These are phyloP conservation scores for Bipolaris bicolor DNA, from an alignment of 2,329 filamentous ascomycete species.

Conservation along the genomic window DNA sequence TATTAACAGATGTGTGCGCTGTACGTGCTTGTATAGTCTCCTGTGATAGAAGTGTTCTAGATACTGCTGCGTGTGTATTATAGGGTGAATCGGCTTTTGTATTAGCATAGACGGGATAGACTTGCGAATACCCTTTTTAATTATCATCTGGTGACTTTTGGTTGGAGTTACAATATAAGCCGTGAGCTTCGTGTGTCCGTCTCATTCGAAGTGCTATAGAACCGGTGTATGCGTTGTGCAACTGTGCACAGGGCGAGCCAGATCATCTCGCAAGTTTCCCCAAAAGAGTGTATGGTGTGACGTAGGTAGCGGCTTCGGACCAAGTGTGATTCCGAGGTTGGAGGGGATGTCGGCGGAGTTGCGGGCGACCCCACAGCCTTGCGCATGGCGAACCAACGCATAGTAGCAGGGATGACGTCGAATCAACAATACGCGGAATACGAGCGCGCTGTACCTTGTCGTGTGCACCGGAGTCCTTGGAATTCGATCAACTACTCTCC, in stretches of 20 bases:
- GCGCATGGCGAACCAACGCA: constrained; percentile 7
- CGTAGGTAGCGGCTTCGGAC: constrained; percentile 9
- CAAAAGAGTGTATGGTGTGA: constrained; percentile 10
- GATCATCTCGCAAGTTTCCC: constrained; percentile 13
- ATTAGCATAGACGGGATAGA: constrained; percentile 2
- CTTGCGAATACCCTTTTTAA: constrained; percentile 28
- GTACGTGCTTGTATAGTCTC: constrained; percentile 45
- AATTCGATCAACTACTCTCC: neutral
- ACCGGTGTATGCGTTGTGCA: neutral
- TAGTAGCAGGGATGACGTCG: constrained; percentile 24
- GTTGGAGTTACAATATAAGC: neutral
- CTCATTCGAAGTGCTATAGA: neutral
- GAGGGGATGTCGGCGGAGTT: constrained; percentile 6
- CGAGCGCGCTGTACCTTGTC: neutral
- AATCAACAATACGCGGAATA: constrained; percentile 10
- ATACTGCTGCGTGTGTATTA: neutral
- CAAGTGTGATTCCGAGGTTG: constrained; percentile 5
- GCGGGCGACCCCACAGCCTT: constrained; percentile 20
- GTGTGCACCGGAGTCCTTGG: constrained; percentile 8
- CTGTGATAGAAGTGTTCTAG: neutral
- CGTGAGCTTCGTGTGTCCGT: neutral
- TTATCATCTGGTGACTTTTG: neutral
- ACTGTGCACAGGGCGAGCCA: neutral
- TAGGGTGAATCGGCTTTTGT: neutral
- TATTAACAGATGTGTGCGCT: constrained; percentile 46